Evolutionary conservation across 1,284 basidiomycete species (phyloP), one percentile per base, ranked within the genome.

Genomic region (Phellinidium pouzarii): DNA sequence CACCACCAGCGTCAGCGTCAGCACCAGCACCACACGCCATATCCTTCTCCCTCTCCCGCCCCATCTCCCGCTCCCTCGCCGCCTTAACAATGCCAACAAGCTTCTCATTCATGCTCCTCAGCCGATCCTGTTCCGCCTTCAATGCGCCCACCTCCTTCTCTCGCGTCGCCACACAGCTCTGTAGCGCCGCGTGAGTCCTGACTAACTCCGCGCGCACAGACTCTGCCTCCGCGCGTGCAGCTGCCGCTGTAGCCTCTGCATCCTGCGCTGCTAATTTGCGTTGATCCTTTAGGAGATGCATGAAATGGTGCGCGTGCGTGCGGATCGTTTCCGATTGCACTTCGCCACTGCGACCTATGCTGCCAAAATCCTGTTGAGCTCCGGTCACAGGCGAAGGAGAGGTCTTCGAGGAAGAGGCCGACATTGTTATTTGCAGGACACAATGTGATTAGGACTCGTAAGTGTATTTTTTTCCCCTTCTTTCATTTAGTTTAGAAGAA

Each of bases 221-320:
- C 9, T n/a, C 31, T n/a, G 27, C 42, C 42, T n/a, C 14, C 31
- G 31, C 7, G 2, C 14, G 31, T 14, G 31, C 31, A 8, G 9
- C 14, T 3, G 3, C 11, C 11, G 31, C 31, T 8, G 9, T 11
- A 7, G 31, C 31, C 7, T 34, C 31, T 11, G 31, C 31, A 2
- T 34, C 31, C 6, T 34, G 9, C n/a, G 31, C 20, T 8, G 49
- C 49, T 14, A 44, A 8, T 26, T 26, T 42, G 29, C 49, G 31
- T 14, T 51, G 41, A 14, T 51, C 42, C 14, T 44, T 20, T n/a
- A 51, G 44, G 41, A 51, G 46, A 12, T 11, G 17, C 17, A 48
- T 17, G 34, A 37, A 36, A 12, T 12, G 17, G 8, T 48, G 26
- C n/a, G 46, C 20, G 34, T 48, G 46, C 31, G 12, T 3, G 19